These are phyloP conservation scores for Akanthomyces lecanii DNA, from an alignment of 2,329 filamentous ascomycete genomes.

Conservation along the genomic window DNA sequence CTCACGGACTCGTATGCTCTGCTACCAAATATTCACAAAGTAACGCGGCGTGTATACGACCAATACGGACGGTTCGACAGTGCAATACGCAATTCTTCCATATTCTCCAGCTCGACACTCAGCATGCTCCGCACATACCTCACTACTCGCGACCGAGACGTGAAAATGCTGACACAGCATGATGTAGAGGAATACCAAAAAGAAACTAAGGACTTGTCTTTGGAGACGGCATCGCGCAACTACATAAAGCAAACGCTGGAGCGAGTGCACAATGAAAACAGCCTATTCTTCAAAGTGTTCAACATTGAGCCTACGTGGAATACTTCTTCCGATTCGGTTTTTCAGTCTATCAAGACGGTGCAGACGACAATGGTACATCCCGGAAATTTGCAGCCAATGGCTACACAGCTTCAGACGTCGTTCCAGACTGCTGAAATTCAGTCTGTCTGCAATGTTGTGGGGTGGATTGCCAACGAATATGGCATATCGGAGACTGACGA, in stretches of 20 bases:
- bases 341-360: conserved; percentile 45
- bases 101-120: conserved; percentile 50
- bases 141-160: conserved; percentile 48
- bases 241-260: conserved; percentile 59
- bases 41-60: conserved; percentile 50
- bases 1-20: conserved; percentile 53
- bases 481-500: conserved; percentile 54
- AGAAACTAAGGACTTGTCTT: conserved; percentile 44
- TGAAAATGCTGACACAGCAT: conserved; percentile 49
- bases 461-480: conserved; percentile 57
- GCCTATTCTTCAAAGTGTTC: conserved; percentile 53
- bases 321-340: conserved; percentile 46
- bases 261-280: conserved; percentile 51
- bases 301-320: conserved; percentile 52
- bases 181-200: conserved; percentile 52
- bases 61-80: conserved; percentile 44
- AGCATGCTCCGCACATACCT: conserved; percentile 54
- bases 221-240: conserved; percentile 54
- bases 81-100: conserved; percentile 42
- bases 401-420: conserved; percentile 44
- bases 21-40: conserved; percentile 52
- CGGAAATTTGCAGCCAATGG: conserved; percentile 51
- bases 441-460: conserved; percentile 51
- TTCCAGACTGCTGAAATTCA: conserved; percentile 46
- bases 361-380: conserved; percentile 50